Evolutionary conservation across 306 rosid genomes (phyloP).

Genomic region (Castanea mollissima): DNA sequence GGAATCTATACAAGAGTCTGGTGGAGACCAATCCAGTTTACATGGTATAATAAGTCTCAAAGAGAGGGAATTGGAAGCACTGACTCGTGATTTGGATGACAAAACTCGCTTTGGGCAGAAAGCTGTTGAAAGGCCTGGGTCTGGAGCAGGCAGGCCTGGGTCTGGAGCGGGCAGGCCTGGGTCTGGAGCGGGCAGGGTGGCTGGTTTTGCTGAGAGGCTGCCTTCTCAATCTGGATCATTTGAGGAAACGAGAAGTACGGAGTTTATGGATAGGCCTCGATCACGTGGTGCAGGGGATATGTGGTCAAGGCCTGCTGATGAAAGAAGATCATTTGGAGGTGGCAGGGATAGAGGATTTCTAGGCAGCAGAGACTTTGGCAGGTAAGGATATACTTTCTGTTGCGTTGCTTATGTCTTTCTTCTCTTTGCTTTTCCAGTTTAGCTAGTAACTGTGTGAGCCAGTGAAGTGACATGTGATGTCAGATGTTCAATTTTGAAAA

Average conservation of each 20-base stretch:
- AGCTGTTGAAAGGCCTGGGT: conserved; percentile 83
- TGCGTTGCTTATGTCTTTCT: conserved; percentile 9
- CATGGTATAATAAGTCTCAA: conserved; percentile 34
- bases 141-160: conserved; percentile 68
- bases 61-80: conserved; percentile 70
- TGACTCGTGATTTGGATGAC: conserved; percentile 73
- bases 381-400: conserved; percentile 45
- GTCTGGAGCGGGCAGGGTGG: conserved; percentile 17
- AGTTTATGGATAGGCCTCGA: conserved; percentile 65
- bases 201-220: conserved; percentile 58
- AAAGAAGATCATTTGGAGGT: conserved; percentile 67
- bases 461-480: background rate
- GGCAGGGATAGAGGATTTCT: conserved; percentile 76
- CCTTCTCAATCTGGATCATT: conserved; percentile 71
- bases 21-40: conserved; percentile 38
- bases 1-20: conserved; percentile 50
- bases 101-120: conserved; percentile 94
- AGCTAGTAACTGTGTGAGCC: background rate
- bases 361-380: conserved; percentile 62
- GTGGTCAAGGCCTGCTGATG: conserved; percentile 70
- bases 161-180: conserved; percentile 61
- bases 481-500: background rate
- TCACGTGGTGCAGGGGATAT: conserved; percentile 77
- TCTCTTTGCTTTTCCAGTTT: background rate
- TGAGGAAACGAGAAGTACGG: conserved; percentile 73